A percentile compares a stretch with the other conserved stretches of the same genome.
Evolutionary conservation across 2,329 filamentous ascomycete genomes (phyloP).

Genomic region (Cytospora piceicola): DNA sequence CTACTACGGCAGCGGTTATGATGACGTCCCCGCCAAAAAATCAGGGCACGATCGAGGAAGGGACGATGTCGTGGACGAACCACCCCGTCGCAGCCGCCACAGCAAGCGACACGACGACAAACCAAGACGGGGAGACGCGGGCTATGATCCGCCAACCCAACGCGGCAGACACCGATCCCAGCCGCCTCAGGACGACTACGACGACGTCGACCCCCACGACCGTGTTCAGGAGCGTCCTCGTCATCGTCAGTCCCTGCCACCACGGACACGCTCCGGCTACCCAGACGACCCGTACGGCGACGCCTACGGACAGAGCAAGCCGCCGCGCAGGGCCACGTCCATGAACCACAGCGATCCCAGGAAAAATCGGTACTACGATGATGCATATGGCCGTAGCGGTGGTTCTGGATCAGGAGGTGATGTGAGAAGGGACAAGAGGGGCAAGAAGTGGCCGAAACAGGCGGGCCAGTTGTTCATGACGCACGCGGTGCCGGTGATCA

Average conservation of each 20-base stretch:
- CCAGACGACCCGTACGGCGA: slow-evolving; percentile 7
- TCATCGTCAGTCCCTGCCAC: slow-evolving; percentile 28
- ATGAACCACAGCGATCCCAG: slow-evolving; percentile 10
- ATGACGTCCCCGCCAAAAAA: neutral
- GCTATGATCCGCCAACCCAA: slow-evolving; percentile 6
- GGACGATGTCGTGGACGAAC: slow-evolving; percentile 4
- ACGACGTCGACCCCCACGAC: slow-evolving; percentile 19
- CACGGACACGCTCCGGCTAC: slow-evolving; percentile 18
- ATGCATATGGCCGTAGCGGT: slow-evolving; percentile 3
- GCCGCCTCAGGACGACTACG: slow-evolving; percentile 2
- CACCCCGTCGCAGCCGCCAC: slow-evolving; percentile 18
- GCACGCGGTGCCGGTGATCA: slow-evolving; percentile 29
- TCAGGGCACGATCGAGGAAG: slow-evolving; percentile 11
- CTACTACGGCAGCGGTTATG: slow-evolving; percentile 17
- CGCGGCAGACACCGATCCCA: slow-evolving; percentile 9
- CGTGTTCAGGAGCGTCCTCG: slow-evolving; percentile 13
- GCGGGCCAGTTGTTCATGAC: slow-evolving; percentile 30
- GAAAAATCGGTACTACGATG: slow-evolving; percentile 14
- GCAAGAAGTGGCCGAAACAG: slow-evolving; percentile 27
- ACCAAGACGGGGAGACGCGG: slow-evolving; percentile 3
- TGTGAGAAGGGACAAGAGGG: slow-evolving; percentile 15
- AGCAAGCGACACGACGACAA: slow-evolving; percentile 20
- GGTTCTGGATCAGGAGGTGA: slow-evolving; percentile 8
- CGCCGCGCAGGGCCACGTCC: slow-evolving; percentile 24
- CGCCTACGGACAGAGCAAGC: slow-evolving; percentile 4